A percentile compares a stretch with the other conserved stretches of the same genome.
These are phyloP conservation scores for Cadophora sp. DNA, from an alignment of 2,329 filamentous ascomycete species.

Conservation along the genomic window DNA sequence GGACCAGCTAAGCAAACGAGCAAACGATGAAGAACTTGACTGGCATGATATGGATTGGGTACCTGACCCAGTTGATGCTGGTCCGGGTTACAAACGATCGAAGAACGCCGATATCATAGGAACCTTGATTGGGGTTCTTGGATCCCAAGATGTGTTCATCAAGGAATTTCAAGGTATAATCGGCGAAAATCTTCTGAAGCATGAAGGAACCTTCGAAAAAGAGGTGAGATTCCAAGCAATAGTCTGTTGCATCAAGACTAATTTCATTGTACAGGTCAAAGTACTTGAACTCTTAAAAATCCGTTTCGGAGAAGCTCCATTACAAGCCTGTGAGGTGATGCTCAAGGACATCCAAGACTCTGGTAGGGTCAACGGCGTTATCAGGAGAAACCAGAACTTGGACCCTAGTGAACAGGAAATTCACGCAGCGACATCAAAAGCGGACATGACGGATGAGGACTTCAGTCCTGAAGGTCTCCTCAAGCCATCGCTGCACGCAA, in stretches of 20 bases:
- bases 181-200: slow-evolving; percentile 77
- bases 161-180: slow-evolving; percentile 91
- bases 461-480: slow-evolving; percentile 44
- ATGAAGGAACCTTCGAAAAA: slow-evolving; percentile 74
- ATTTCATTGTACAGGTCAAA: slow-evolving; percentile 57
- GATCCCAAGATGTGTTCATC: slow-evolving; percentile 90
- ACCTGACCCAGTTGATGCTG: slow-evolving; percentile 91
- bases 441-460: slow-evolving; percentile 41
- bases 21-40: slow-evolving; percentile 75
- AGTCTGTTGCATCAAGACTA: slow-evolving; percentile 2
- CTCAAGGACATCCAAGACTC: slow-evolving; percentile 91
- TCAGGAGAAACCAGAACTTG: slow-evolving; percentile 60
- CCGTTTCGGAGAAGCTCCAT: slow-evolving; percentile 81
- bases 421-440: slow-evolving; percentile 30
- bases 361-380: slow-evolving; percentile 70
- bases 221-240: slow-evolving; percentile 52
- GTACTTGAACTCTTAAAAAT: slow-evolving; percentile 88
- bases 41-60: slow-evolving; percentile 95
- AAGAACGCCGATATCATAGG: slow-evolving; percentile 92
- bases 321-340: slow-evolving; percentile 98
- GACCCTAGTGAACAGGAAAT: slow-evolving; percentile 42
- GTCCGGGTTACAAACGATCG: slow-evolving; percentile 87
- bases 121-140: slow-evolving; percentile 85
- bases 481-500: slow-evolving; percentile 66
- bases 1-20: slow-evolving; percentile 57